Evolutionary conservation across 768 basidiomycete species (phyloP).

Genomic region (Strobilomyces echinocephalus): DNA sequence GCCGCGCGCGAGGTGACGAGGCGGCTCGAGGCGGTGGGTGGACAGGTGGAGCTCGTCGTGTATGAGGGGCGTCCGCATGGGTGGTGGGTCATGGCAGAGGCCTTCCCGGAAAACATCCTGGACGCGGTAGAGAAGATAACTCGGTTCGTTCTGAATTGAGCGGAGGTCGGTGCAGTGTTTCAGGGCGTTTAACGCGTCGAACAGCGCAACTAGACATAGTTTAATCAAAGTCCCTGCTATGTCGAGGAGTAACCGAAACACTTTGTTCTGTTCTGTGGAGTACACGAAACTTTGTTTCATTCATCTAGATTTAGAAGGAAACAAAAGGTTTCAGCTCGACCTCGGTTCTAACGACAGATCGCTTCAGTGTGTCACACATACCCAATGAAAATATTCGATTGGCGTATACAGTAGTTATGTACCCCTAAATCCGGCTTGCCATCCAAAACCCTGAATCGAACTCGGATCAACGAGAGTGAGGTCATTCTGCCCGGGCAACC

Average conservation of each 20-base stretch:
- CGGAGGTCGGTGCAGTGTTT: too few species aligned
- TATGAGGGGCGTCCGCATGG: slow-evolving; percentile 21
- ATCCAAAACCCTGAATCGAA: slow-evolving; percentile 7
- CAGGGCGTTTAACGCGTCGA: too few species aligned
- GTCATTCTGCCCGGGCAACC: background rate
- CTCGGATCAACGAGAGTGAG: background rate
- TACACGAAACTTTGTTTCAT: too few species aligned
- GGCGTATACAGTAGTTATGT: slow-evolving; percentile 13
- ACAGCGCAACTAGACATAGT: too few species aligned
- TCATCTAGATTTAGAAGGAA: too few species aligned
- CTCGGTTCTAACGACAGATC: too few species aligned
- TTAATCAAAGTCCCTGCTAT: too few species aligned
- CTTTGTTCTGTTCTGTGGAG: too few species aligned
- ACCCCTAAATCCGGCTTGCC: slow-evolving; percentile 12
- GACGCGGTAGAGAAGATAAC: slow-evolving; percentile 14
- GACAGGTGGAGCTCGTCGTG: slow-evolving; percentile 21
- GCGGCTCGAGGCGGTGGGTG: background rate
- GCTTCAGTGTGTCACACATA: too few species aligned
- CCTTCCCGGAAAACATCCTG: slow-evolving; percentile 14
- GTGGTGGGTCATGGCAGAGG: slow-evolving; percentile 17
- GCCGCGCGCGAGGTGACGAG: slow-evolving; percentile 8
- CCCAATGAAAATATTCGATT: background rate
- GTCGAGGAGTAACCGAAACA: too few species aligned
- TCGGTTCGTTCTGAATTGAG: slow-evolving; percentile 1
- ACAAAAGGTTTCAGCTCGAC: too few species aligned